Conservation (phyloP, 2,329 filamentous ascomycete genomes). For the Penicillium sp. region DNA sequence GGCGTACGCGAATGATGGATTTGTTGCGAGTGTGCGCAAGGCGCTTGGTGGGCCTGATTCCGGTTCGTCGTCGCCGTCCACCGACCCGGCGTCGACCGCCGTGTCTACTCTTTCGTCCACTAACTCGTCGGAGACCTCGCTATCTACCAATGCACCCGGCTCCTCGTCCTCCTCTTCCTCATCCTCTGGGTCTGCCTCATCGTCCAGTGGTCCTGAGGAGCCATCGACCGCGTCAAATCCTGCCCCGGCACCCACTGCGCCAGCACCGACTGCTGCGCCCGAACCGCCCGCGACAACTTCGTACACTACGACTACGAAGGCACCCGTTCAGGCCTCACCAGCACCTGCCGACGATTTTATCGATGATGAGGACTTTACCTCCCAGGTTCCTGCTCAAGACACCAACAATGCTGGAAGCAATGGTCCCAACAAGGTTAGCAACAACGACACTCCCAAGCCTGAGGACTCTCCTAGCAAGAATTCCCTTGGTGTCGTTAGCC, state of each 20-base stretch:
- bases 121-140: slow-evolving; percentile 34
- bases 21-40: slow-evolving; percentile 55
- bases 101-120: slow-evolving; percentile 35
- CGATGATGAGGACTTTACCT: neutral
- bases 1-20: slow-evolving; percentile 64
- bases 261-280: slow-evolving; percentile 10
- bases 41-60: slow-evolving; percentile 53
- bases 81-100: slow-evolving; percentile 35
- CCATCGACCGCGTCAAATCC: neutral
- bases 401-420: neutral
- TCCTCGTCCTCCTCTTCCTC: slow-evolving; percentile 38
- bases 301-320: slow-evolving; percentile 11
- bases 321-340: neutral
- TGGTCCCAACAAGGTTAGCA: neutral
- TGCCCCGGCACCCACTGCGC: slow-evolving; percentile 4
- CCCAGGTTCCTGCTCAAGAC: neutral
- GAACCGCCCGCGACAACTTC: slow-evolving; percentile 17
- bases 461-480: neutral
- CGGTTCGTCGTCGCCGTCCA: slow-evolving; percentile 47
- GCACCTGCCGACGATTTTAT: neutral
- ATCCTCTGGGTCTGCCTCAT: slow-evolving; percentile 31
- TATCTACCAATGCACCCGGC: slow-evolving; percentile 33
- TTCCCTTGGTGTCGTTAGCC: slow-evolving; percentile 13
- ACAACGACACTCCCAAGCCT: neutral
- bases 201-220: slow-evolving; percentile 25